Base-by-base conservation (phyloP, 805 yeast genomes). In the Candida montana region DNA sequence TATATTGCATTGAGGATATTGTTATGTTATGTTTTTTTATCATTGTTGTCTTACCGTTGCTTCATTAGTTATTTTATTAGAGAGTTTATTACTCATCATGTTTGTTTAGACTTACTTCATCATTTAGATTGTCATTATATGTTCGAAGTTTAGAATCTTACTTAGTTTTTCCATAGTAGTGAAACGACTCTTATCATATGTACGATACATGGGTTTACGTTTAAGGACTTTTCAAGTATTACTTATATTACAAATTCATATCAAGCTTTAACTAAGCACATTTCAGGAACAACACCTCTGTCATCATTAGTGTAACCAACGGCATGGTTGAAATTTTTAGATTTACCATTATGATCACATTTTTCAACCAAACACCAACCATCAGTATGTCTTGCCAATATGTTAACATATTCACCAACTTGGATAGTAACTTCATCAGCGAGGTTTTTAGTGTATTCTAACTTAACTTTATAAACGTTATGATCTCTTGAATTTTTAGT, bases 361-460 rank as follows among this genome's bases (percentile, higher is more conserved):
- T 61, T 66, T 39, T 67, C 71, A 2, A 59, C 69, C 11, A 68
- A 47, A 42, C 71, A 68, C 73, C 73, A 68, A 4, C 72, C 71
- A 47, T 68, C 73, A 2, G 69, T 63, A 49, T 68, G 73, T 15
- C 60, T 58, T 2, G 71, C 68, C 7, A 67, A 42, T 1, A 67
- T 50, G 45, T 54, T 55, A 9, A 63, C 61, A 40, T 31, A 51
- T 26, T 66, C 72, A 3, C 68, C 69, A 3, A 35, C 32, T 1
- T 31, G 7, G 6, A 67, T 50, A 12, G 47, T 42, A 10, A 68
- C 53, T 40, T 68, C 73, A 53, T 66, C 72, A 5, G 65, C 52
- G 24, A 68, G 50, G 13, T 50, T 57, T 21, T 68, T 63, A 2
- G 37, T 23, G 39, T 66, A 67, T 3, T 42, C 43, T 16, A 47